Conservation (phyloP, 2,329 filamentous ascomycete species). For the Lasiodiplodia sp. region DNA sequence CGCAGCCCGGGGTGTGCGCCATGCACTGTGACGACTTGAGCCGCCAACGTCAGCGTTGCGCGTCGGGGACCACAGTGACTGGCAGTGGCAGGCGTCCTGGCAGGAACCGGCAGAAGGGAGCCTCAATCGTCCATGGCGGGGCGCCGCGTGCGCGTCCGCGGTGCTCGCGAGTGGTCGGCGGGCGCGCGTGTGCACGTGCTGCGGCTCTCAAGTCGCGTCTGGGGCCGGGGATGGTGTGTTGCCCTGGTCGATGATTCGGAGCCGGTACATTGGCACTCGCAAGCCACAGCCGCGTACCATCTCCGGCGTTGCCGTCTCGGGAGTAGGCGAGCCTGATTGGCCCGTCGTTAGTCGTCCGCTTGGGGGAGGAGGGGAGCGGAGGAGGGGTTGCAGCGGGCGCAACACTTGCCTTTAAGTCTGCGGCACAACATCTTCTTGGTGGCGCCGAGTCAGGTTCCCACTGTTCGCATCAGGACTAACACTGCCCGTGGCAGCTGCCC, state of each 20-base stretch:
- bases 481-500: slow-evolving; percentile 15
- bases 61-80: not conserved
- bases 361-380: not conserved
- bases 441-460: slow-evolving; percentile 16
- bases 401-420: slow-evolving; percentile 23
- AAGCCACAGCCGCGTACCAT: no score
- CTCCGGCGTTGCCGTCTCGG: not conserved
- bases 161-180: no score
- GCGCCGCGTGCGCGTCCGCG: not conserved
- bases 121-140: slow-evolving; percentile 5
- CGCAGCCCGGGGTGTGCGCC: not conserved
- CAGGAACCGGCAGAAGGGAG: no score
- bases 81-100: no score
- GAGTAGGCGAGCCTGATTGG: not conserved
- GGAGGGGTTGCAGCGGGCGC: not conserved
- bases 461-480: slow-evolving; percentile 15
- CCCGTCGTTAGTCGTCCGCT: not conserved
- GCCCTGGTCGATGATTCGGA: not conserved
- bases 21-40: slow-evolving; percentile 17
- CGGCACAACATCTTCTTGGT: not conserved
- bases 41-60: slow-evolving; percentile 17
- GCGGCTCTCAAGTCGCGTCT: slow-evolving; percentile 6
- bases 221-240: not conserved
- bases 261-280: not conserved
- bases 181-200: slow-evolving; percentile 16